These are phyloP conservation scores for Paraleonurus japonicus DNA, from an alignment of 257 asterid genomes.

Conservation along the genomic window DNA sequence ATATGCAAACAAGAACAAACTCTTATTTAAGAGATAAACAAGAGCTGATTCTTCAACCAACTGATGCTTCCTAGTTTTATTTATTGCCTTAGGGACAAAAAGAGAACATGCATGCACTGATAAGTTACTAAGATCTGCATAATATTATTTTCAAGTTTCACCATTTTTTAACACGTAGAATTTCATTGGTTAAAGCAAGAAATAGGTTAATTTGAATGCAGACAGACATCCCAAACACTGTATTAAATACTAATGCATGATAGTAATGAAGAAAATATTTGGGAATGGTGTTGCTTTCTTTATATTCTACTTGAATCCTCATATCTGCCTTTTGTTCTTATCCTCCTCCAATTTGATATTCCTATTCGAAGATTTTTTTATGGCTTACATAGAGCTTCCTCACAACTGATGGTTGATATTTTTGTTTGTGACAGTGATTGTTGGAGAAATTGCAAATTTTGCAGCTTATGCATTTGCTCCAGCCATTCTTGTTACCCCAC, in stretches of 20 bases:
- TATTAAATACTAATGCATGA: background rate
- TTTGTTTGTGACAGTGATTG: conserved; percentile 65
- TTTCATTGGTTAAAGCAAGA: background rate
- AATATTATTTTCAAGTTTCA: background rate
- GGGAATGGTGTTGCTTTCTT: background rate
- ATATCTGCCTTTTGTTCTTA: background rate
- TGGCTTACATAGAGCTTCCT: background rate
- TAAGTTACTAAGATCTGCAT: background rate
- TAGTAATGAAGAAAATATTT: background rate
- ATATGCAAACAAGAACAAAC: too few species aligned
- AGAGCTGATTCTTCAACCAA: too few species aligned
- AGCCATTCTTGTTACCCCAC: conserved; percentile 92
- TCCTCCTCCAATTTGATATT: conserved; percentile 2
- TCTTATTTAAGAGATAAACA: too few species aligned
- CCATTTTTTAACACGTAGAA: background rate
- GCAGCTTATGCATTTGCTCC: conserved; percentile 99
- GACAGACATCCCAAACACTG: background rate
- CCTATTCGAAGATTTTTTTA: background rate
- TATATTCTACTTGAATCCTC: background rate
- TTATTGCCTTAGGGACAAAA: background rate
- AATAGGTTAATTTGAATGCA: background rate
- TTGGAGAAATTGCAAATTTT: conserved; percentile 91
- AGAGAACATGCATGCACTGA: background rate
- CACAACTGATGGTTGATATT: conserved; percentile 13
- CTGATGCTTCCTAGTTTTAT: too few species aligned